Evolutionary conservation across 2,329 filamentous ascomycete genomes (phyloP), one percentile per base, ranked within the genome.

Genomic region (Aspergillus sp.): DNA sequence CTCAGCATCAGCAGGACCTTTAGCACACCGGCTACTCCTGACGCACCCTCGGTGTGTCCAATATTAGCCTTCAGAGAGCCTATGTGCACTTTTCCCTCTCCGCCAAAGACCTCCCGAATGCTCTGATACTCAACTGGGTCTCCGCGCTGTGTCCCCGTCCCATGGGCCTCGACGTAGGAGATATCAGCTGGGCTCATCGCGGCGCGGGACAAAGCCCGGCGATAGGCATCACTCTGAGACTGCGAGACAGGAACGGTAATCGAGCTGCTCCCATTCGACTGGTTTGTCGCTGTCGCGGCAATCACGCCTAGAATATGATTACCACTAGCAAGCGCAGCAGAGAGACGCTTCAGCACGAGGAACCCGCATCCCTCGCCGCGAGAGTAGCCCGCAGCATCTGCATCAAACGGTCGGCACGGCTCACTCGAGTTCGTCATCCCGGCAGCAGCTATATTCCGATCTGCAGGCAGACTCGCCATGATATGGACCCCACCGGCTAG

Each of bases 221-320:
- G 46, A 57, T 73, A 79, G 0, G 79, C 68, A 1, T 54, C 48
- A 3, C 60, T 59, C 22, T 75, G 75, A 0, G 70, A 69, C 1
- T 23, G 28, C 1, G 61, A n/a, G 15, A 63, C 57, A 0, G 62
- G 68, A 15, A 68, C 66, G 38, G 59, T 55, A 5, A 71, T 65
- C 0, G 64, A 45, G 3, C 60, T 66, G 28, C 52, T 64, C 17
- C 74, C 72, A 1, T 63, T 50, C 28, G 71, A 72, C 47, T 80
- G 77, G 23, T 76, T 73, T 1, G 73, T 52, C 0, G 61, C 65
- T 1, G 68, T 59, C 13, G 53, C 57, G 0, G 53, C 38, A 23
- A 83, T 78, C 3, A 80, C 73, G 2, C 76, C 82, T 1, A 80
- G 60, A 28, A 87, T 80, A 2, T 68, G 69, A 62, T 69, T 81